These are phyloP conservation scores for Trypanosoma boissoni DNA, from an alignment of 208 protist species.

Conservation along the genomic window DNA sequence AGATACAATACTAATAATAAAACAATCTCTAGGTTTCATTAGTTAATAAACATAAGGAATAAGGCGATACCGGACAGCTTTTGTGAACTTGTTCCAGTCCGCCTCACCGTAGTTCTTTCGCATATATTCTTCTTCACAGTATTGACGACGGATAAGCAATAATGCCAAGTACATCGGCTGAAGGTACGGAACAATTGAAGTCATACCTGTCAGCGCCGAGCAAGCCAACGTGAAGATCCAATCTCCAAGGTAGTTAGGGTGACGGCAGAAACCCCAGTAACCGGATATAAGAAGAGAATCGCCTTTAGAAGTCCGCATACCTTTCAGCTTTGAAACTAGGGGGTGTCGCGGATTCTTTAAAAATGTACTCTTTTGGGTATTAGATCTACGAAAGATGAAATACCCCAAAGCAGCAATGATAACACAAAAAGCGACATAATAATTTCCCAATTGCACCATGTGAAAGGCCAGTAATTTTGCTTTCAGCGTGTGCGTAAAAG, in stretches of 20 bases:
- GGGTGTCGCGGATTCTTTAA: slow-evolving; percentile 70
- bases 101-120: slow-evolving; percentile 88
- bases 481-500: slow-evolving; percentile 95
- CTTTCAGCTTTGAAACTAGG: slow-evolving; percentile 58
- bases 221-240: slow-evolving; percentile 84
- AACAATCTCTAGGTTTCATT: background rate
- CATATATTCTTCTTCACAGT: slow-evolving; percentile 93
- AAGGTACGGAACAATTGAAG: slow-evolving; percentile 86
- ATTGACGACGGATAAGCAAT: slow-evolving; percentile 92
- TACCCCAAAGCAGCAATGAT: slow-evolving; percentile 60
- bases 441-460: slow-evolving; percentile 36
- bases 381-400: slow-evolving; percentile 80
- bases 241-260: slow-evolving; percentile 97
- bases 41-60: slow-evolving; percentile 87
- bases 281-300: slow-evolving; percentile 92
- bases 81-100: slow-evolving; percentile 91
- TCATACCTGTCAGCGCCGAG: slow-evolving; percentile 59
- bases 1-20: background rate
- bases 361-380: slow-evolving; percentile 86
- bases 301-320: slow-evolving; percentile 76
- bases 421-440: slow-evolving; percentile 41
- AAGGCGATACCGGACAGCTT: slow-evolving; percentile 83
- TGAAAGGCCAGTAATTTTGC: slow-evolving; percentile 87
- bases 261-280: slow-evolving; percentile 95
- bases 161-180: slow-evolving; percentile 93